These are phyloP conservation scores for Halenospora varia DNA, from an alignment of 495 filamentous ascomycete species.

Conservation along the genomic window DNA sequence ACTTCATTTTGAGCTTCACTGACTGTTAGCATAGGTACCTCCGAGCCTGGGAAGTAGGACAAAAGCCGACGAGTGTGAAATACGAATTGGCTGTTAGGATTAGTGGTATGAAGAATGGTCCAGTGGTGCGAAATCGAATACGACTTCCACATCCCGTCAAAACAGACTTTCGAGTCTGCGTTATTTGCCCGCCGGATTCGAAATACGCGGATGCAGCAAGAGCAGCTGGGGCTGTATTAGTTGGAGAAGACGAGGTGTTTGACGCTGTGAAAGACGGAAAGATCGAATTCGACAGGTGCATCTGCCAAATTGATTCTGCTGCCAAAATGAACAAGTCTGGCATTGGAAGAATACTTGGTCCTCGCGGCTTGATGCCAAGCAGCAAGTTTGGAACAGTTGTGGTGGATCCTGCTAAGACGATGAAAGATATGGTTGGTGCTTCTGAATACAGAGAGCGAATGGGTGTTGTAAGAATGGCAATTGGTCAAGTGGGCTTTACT, in stretches of 20 bases:
- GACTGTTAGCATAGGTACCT: conserved; percentile 61
- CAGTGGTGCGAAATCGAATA: conserved; percentile 80
- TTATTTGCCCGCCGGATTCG: conserved; percentile 79
- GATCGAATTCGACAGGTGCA: conserved; percentile 83
- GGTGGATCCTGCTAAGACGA: conserved; percentile 62
- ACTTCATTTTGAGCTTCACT: neutral
- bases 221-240: conserved; percentile 70
- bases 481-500: conserved; percentile 88
- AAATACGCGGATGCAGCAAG: conserved; percentile 63
- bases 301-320: conserved; percentile 78
- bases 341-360: conserved; percentile 79
- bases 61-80: conserved; percentile 63
- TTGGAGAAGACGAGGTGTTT: conserved; percentile 83
- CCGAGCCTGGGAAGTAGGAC: conserved; percentile 87
- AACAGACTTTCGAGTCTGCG: conserved; percentile 78
- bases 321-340: conserved; percentile 68
- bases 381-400: conserved; percentile 83
- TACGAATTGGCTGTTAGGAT: conserved; percentile 85
- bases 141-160: conserved; percentile 85
- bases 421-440: conserved; percentile 76
- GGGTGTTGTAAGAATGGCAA: conserved; percentile 80
- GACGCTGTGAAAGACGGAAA: conserved; percentile 66
- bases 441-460: conserved; percentile 81
- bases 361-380: conserved; percentile 87
- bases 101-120: conserved; percentile 73